Evolutionary conservation across 2,329 filamentous ascomycete species (phyloP).

Genomic region (Didymella sp.): DNA sequence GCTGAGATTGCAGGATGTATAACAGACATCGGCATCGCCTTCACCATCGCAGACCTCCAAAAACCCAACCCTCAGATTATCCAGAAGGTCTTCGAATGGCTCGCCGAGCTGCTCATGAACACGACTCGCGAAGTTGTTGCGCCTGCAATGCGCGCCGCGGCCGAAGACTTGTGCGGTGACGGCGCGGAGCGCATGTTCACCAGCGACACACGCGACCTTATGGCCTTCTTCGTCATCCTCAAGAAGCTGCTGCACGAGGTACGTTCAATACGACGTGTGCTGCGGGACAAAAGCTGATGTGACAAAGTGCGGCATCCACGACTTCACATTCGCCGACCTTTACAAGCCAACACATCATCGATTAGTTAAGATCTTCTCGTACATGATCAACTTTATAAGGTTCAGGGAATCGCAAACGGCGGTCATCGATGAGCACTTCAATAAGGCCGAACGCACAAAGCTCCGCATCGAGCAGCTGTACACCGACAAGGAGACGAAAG

Average conservation of each 20-base stretch:
- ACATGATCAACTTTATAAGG: conserved; percentile 97
- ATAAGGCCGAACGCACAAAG: conserved; percentile 86
- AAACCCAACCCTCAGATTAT: conserved; percentile 95
- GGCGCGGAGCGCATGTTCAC: conserved; percentile 80
- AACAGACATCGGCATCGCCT: conserved; percentile 92
- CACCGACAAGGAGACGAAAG: conserved; percentile 85
- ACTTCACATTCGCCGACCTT: conserved; percentile 92
- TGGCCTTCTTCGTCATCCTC: conserved; percentile 92
- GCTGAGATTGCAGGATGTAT: conserved; percentile 95
- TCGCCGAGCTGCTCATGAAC: conserved; percentile 92
- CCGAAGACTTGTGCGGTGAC: conserved; percentile 84
- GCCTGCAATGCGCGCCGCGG: conserved; percentile 91
- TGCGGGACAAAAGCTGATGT: conserved; percentile 18
- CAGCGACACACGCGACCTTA: conserved; percentile 86
- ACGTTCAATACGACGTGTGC: conserved; percentile 6
- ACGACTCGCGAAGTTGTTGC: conserved; percentile 91
- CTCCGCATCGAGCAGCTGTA: conserved; percentile 85
- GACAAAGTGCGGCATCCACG: conserved; percentile 80
- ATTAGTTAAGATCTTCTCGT: conserved; percentile 93
- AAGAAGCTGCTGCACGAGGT: conserved; percentile 76
- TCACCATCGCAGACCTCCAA: conserved; percentile 83
- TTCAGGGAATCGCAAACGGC: conserved; percentile 92
- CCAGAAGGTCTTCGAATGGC: conserved; percentile 98
- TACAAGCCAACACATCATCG: conserved; percentile 90
- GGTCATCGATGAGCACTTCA: conserved; percentile 92